A percentile compares a stretch with the other conserved stretches of the same genome.
These are phyloP conservation scores for Hermanozyma aechmeae DNA, from an alignment of 805 yeast genomes.

Conservation along the genomic window DNA sequence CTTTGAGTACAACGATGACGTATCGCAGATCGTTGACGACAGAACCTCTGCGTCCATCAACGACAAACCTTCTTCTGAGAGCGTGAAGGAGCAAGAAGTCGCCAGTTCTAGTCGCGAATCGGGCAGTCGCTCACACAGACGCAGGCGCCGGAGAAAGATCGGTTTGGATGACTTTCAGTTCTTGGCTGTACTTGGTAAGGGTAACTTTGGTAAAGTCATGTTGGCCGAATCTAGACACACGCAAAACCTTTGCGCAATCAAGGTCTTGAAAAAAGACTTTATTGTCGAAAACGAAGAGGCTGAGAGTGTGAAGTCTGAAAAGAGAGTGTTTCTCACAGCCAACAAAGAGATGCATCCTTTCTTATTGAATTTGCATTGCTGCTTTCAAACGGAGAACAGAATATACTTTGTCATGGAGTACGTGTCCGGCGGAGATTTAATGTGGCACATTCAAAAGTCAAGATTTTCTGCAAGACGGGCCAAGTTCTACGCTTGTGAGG, in stretches of 20 bases:
- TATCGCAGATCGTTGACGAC: neutral
- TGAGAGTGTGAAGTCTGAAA: conserved; percentile 89
- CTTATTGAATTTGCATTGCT: conserved; percentile 80
- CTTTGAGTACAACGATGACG: conserved; percentile 20
- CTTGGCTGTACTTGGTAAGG: conserved; percentile 92
- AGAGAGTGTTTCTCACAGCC: conserved; percentile 78
- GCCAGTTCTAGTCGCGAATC: no score
- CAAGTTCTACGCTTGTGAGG: conserved; percentile 96
- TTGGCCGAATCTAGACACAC: conserved; percentile 88
- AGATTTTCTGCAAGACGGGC: conserved; percentile 86
- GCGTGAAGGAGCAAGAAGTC: no score
- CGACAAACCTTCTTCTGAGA: no score
- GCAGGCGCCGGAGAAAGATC: conserved; percentile 57
- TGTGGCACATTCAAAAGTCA: conserved; percentile 98
- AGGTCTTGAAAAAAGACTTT: conserved; percentile 92
- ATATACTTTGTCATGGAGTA: conserved; percentile 98
- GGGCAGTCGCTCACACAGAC: no score
- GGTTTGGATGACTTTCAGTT: conserved; percentile 94
- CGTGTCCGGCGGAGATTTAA: conserved; percentile 94
- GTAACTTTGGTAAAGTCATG: conserved; percentile 98
- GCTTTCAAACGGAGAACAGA: conserved; percentile 96
- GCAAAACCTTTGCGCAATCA: conserved; percentile 81
- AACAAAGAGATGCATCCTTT: conserved; percentile 90
- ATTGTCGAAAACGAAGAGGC: conserved; percentile 94
- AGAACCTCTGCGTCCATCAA: no score